Evolutionary conservation across 225 moss, liverwort and hornwort genomes (phyloP).

Genomic region (Antitrichia curtipendula): DNA sequence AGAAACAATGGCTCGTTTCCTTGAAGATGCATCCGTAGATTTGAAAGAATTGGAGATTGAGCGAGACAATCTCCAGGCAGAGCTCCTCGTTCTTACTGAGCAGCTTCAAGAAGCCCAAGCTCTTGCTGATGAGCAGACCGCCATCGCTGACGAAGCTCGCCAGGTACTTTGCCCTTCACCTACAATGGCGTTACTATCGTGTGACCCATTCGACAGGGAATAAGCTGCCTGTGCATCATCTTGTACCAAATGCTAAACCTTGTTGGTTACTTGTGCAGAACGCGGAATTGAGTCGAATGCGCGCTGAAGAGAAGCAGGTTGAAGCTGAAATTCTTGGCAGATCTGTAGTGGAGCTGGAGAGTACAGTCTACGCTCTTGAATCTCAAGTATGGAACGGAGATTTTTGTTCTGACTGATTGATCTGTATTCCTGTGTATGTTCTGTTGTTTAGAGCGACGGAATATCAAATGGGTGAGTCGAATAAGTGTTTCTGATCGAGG

Average conservation of each 20-base stretch:
- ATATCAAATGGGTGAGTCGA: background rate
- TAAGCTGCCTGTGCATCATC: background rate
- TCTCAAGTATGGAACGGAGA: slow-evolving; percentile 41
- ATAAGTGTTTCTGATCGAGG: background rate
- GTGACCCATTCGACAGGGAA: background rate
- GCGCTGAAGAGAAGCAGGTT: slow-evolving; percentile 56
- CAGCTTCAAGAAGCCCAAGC: slow-evolving; percentile 63
- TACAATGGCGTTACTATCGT: background rate
- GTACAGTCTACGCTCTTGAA: slow-evolving; percentile 87
- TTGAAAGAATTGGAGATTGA: slow-evolving; percentile 48
- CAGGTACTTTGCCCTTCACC: slow-evolving; percentile 26
- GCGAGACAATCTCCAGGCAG: slow-evolving; percentile 60
- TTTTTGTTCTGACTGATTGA: background rate
- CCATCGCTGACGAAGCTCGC: slow-evolving; percentile 56
- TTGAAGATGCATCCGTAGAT: slow-evolving; percentile 43
- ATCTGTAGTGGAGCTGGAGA: slow-evolving; percentile 86
- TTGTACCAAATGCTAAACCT: background rate
- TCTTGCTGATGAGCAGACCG: slow-evolving; percentile 48
- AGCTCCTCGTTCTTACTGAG: slow-evolving; percentile 48
- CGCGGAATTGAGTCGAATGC: slow-evolving; percentile 50
- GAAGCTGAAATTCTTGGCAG: slow-evolving; percentile 64
- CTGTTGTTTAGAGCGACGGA: background rate
- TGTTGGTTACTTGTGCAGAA: slow-evolving; percentile 21
- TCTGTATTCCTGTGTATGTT: background rate
- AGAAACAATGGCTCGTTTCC: slow-evolving; percentile 31